Evolutionary conservation across 768 basidiomycete species (phyloP).

Genomic region (Mycena albidolilacea): DNA sequence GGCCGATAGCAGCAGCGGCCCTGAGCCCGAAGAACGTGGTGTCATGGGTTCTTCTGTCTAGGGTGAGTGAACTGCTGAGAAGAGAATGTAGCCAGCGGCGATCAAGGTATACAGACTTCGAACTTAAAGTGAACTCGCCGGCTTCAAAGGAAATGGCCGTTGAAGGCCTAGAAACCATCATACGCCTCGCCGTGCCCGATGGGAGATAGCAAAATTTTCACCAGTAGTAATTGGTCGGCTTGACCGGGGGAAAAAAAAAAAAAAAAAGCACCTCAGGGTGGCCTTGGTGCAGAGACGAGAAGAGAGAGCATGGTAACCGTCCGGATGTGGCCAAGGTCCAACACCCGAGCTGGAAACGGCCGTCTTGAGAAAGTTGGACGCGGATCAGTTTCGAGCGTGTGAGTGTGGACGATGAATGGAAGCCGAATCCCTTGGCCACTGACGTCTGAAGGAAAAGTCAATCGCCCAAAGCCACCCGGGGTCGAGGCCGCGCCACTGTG

Average conservation of each 20-base stretch:
- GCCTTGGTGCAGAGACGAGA: background rate
- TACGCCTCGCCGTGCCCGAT: background rate
- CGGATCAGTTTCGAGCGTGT: slow-evolving; percentile 15
- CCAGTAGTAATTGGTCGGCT: background rate
- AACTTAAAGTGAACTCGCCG: slow-evolving; percentile 18
- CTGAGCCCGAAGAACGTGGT: slow-evolving; percentile 22
- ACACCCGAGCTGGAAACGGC: slow-evolving; percentile 16
- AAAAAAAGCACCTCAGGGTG: background rate
- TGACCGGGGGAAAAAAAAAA: background rate
- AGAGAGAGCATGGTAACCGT: slow-evolving; percentile 11
- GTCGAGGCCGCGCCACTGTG: background rate
- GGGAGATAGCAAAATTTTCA: slow-evolving; percentile 3
- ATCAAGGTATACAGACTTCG: slow-evolving; percentile 25
- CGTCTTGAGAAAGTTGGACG: slow-evolving; percentile 25
- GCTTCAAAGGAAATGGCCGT: slow-evolving; percentile 29
- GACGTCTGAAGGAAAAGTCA: slow-evolving; percentile 17
- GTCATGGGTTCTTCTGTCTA: slow-evolving; percentile 18
- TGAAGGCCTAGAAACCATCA: background rate
- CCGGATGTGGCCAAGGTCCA: background rate
- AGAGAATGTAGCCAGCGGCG: slow-evolving; percentile 23
- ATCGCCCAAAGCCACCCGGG: background rate
- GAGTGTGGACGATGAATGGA: slow-evolving; percentile 20
- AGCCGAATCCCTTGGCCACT: background rate
- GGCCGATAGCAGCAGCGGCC: slow-evolving; percentile 32
- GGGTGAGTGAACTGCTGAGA: slow-evolving; percentile 16